Evolutionary conservation across 177 flowering plant genomes (phyloP), one percentile per base, ranked within the genome.

Genomic region (Vitis hybrid): DNA sequence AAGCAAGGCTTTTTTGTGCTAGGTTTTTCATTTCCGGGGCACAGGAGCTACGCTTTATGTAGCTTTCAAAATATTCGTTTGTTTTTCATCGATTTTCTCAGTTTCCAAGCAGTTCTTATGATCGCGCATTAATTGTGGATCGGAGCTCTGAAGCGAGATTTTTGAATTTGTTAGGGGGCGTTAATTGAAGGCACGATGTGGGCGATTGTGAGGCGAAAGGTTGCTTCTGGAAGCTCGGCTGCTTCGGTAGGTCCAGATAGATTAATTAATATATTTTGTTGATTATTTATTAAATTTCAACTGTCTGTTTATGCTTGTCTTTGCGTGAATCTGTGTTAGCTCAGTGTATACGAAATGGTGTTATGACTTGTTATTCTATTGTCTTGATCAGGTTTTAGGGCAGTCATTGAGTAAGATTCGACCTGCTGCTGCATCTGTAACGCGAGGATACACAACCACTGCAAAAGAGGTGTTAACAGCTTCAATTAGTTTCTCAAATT

Each of bases 101-200:
- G 7, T 54, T 54, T 54, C 4, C 17, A 54, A 12, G 17, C 15
- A 54, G 46, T 41, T 41, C 8, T 41, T 4, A 4, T 41, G 46
- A 41, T 41, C 9, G 7, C 46, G 46, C 46, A 41, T 4, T 41
- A 41, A 41, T 41, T 41, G 46, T 41, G 46, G 46, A 41, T 41
- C 46, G 46, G 46, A 41, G 46, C 46, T 41, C 46, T 41, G 46
- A 41, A 41, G 46, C 46, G 46, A 41, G 1, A 61, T 13, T 35
- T 35, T 9, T 41, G 51, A 54, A 54, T 54, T 62, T 63, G 17
- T 49, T 18, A 15, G 21, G 24, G 50, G 46, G 21, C 35, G 64
- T 62, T 15, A 35, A 32, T n/a, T 64, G 20, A 24, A 64, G 57
- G 35, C 20, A 50, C 15, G 67, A 64, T 64, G 57, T 64, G 9